These are phyloP conservation scores for Globisporangium apiculatum DNA, from an alignment of 352 stramenopile species.

Conservation along the genomic window DNA sequence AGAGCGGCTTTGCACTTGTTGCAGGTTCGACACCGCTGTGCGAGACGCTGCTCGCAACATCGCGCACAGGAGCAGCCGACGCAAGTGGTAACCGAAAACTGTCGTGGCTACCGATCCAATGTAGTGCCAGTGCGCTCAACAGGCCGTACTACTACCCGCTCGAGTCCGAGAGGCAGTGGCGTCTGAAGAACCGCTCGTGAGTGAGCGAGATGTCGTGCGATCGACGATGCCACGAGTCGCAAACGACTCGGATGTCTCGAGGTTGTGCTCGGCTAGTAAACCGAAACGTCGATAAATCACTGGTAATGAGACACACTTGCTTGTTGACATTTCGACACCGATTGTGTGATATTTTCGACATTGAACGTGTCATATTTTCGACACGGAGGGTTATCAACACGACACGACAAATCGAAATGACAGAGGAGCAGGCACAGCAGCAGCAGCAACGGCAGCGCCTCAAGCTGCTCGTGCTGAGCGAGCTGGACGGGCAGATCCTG, in stretches of 20 bases:
- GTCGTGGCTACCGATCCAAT: conserved; percentile 1
- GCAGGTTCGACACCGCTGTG: too few species aligned
- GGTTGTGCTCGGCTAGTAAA: not conserved
- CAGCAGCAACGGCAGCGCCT: conserved; percentile 13
- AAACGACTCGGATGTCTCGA: too few species aligned
- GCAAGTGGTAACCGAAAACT: not conserved
- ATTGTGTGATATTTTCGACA: not conserved
- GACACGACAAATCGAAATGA: too few species aligned
- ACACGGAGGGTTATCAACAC: too few species aligned
- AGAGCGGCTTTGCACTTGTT: too few species aligned
- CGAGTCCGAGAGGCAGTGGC: conserved; percentile 3
- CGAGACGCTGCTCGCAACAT: not conserved
- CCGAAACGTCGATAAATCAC: not conserved
- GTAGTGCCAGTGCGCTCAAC: not conserved
- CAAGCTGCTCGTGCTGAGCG: conserved; percentile 73
- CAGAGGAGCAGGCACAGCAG: too few species aligned
- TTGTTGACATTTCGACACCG: not conserved
- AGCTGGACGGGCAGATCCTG: conserved; percentile 51
- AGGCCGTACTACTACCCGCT: conserved; percentile 1
- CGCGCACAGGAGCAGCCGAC: not conserved
- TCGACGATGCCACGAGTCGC: too few species aligned
- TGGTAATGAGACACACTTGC: too few species aligned
- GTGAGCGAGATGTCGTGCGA: too few species aligned
- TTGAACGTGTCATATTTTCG: not conserved
- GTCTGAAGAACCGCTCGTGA: not conserved